A percentile compares a stretch with the other conserved stretches of the same genome.
Evolutionary conservation across 164 flowering plant genomes (phyloP).

Genomic region (Stephania japonica): DNA sequence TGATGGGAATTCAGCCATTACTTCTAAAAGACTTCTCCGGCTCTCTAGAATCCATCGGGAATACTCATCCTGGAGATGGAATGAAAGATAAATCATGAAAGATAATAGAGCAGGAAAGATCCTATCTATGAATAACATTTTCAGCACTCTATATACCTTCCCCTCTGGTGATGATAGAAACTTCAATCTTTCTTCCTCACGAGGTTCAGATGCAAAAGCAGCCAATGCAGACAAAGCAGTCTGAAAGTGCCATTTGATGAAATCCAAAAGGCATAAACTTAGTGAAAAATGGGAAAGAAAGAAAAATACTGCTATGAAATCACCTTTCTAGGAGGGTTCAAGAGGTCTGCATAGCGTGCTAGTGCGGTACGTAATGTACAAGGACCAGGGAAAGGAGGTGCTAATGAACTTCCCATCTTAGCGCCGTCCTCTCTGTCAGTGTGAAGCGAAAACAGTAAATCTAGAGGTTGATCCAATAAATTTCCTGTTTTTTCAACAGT

Average conservation of each 20-base stretch:
- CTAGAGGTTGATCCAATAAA: slow-evolving; percentile 55
- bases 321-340: slow-evolving; percentile 84
- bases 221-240: slow-evolving; percentile 68
- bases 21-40: slow-evolving; percentile 89
- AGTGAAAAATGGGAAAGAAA: neutral
- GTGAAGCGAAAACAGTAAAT: slow-evolving; percentile 62
- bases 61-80: slow-evolving; percentile 62
- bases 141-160: slow-evolving; percentile 43
- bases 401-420: slow-evolving; percentile 46
- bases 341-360: slow-evolving; percentile 71
- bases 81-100: neutral
- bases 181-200: slow-evolving; percentile 64
- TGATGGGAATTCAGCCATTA: slow-evolving; percentile 91
- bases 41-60: slow-evolving; percentile 73
- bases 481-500: slow-evolving; percentile 68
- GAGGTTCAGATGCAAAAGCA: slow-evolving; percentile 67
- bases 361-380: slow-evolving; percentile 69
- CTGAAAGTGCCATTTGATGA: slow-evolving; percentile 27
- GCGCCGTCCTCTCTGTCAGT: slow-evolving; percentile 74
- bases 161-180: slow-evolving; percentile 70
- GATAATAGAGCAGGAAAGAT: slow-evolving; percentile 2
- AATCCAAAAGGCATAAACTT: slow-evolving; percentile 1
- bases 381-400: slow-evolving; percentile 80
- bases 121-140: neutral
- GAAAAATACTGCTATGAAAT: neutral